Percentiles rank a stretch among this genome's conserved stretches.
Evolutionary conservation across 352 stramenopile species (phyloP).

Genomic region (Phytophthora litchii): DNA sequence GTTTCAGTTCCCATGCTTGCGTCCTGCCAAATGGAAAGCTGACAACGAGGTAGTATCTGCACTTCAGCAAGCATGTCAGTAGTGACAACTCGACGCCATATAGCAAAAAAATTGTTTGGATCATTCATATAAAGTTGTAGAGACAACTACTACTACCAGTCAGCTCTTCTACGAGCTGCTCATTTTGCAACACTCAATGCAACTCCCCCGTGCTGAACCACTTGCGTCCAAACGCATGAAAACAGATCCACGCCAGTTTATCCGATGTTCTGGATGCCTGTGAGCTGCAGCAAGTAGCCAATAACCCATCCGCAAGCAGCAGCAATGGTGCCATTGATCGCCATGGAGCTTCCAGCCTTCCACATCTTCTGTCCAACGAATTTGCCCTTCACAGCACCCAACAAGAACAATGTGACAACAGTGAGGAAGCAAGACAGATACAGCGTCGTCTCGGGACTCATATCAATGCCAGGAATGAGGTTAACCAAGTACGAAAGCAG

Average conservation of each 20-base stretch:
- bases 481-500: conserved; percentile 94
- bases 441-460: conserved; percentile 69
- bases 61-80: conserved; percentile 55
- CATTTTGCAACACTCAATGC: background rate
- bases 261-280: conserved; percentile 75
- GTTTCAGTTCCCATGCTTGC: conserved; percentile 66
- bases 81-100: background rate
- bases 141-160: conserved; percentile 25
- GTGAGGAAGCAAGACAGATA: conserved; percentile 95
- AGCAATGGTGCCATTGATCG: conserved; percentile 75
- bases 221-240: background rate
- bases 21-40: conserved; percentile 54
- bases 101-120: conserved; percentile 22
- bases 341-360: conserved; percentile 71
- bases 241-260: conserved; percentile 28
- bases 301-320: conserved; percentile 83
- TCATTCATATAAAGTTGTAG: conserved; percentile 23
- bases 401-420: conserved; percentile 92
- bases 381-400: conserved; percentile 93
- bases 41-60: conserved; percentile 56
- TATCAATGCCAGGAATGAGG: conserved; percentile 69
- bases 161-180: conserved; percentile 27
- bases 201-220: background rate
- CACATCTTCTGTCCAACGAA: conserved; percentile 85
- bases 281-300: conserved; percentile 81